phyloP scores from a whole-genome alignment of 768 basidiomycete species.

The Leucocoprinus sp. region DNA sequence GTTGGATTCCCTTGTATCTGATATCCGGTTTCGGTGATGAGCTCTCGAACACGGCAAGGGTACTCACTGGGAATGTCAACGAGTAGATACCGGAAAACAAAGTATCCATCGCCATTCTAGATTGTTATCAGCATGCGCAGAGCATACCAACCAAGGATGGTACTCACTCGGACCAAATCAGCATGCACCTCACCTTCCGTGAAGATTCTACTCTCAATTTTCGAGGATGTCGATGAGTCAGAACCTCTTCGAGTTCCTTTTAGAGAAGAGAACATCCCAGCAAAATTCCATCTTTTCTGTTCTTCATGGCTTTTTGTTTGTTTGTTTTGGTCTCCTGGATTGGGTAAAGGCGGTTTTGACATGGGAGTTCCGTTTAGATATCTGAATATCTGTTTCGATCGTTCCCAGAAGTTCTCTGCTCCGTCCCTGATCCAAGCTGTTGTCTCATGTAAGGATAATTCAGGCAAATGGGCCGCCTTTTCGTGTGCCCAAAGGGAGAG shows the following conservation, averaged over 20 bases:
- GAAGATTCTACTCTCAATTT: constrained; percentile 36
- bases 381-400: constrained; percentile 50
- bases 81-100: constrained; percentile 68
- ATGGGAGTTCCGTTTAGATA: constrained; percentile 63
- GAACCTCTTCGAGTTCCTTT: constrained; percentile 28
- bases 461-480: constrained; percentile 31
- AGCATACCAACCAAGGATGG: constrained; percentile 3
- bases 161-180: constrained; percentile 61
- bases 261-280: constrained; percentile 65
- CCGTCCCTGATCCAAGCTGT: constrained; percentile 38
- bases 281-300: constrained; percentile 43
- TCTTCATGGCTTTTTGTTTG: constrained; percentile 19
- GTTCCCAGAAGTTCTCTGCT: constrained; percentile 34
- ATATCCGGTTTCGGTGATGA: constrained; percentile 9
- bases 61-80: constrained; percentile 73
- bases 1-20: constrained; percentile 56
- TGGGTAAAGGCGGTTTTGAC: constrained; percentile 24
- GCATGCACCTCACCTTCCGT: constrained; percentile 80
- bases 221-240: constrained; percentile 21
- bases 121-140: constrained; percentile 8
- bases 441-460: constrained; percentile 50
- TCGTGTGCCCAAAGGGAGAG: constrained; percentile 35
- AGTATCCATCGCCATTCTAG: constrained; percentile 71
- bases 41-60: constrained; percentile 17
- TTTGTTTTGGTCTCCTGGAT: constrained; percentile 18